Conservation (phyloP, 305 asterid genomes). For the Rubia tinctorum region DNA sequence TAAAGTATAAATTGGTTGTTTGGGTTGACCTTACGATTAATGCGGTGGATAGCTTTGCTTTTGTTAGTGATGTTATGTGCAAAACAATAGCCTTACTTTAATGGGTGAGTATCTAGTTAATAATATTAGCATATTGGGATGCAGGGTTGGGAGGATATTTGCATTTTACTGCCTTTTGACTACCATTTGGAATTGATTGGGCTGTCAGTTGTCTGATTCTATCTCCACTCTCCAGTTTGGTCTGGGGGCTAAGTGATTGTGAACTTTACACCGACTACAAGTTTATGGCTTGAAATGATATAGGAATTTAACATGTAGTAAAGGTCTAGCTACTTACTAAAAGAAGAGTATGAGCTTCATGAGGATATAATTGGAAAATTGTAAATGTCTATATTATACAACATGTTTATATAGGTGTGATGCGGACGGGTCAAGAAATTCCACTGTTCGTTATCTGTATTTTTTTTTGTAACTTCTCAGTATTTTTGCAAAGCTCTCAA, state of each 20-base stretch:
- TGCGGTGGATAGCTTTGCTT: not conserved
- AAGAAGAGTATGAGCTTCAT: not conserved
- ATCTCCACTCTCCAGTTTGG: not conserved
- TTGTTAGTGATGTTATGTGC: not conserved
- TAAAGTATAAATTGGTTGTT: not conserved
- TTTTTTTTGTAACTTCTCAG: not conserved
- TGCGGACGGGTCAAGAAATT: not conserved
- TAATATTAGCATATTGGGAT: not conserved
- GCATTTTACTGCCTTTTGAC: not conserved
- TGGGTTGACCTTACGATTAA: not conserved
- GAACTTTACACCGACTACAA: not conserved
- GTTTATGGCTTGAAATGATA: slow-evolving; percentile 2
- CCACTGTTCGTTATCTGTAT: not conserved
- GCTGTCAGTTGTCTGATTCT: not conserved
- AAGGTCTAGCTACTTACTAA: not conserved
- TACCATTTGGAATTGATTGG: not conserved
- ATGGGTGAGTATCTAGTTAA: not conserved
- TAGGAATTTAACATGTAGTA: not conserved
- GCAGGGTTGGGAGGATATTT: not conserved
- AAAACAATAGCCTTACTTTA: not conserved
- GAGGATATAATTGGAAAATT: not conserved
- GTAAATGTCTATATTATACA: not conserved
- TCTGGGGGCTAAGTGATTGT: not conserved
- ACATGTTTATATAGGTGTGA: not conserved
- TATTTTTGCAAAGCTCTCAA: not conserved